Evolutionary conservation across 306 rosid genomes (phyloP).

Genomic region (Cucurbita maxima): DNA sequence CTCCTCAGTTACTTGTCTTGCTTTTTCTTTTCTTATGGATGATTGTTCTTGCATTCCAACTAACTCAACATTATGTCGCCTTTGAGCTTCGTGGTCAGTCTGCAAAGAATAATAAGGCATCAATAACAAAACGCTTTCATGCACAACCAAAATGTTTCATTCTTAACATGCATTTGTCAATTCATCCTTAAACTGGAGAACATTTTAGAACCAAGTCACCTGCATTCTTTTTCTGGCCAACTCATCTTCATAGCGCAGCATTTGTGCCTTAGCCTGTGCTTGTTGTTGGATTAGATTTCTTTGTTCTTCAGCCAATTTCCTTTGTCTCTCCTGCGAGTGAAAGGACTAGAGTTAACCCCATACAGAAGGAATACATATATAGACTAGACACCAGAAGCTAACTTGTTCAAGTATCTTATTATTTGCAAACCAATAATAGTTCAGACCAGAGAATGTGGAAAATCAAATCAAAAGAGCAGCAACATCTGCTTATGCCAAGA

Average conservation of each 20-base stretch:
- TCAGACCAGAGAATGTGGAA: neutral
- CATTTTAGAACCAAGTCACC: slow-evolving; percentile 32
- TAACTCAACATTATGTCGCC: slow-evolving; percentile 76
- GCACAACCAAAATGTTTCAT: neutral
- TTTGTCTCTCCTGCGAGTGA: slow-evolving; percentile 56
- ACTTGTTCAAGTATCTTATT: neutral
- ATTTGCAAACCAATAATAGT: neutral
- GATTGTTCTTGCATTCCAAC: slow-evolving; percentile 92
- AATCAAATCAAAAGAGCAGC: neutral
- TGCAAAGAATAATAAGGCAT: slow-evolving; percentile 16
- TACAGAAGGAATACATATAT: neutral
- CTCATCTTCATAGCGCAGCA: slow-evolving; percentile 70
- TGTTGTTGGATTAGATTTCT: slow-evolving; percentile 68
- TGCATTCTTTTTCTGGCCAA: slow-evolving; percentile 78
- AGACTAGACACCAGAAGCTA: neutral
- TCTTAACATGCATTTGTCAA: neutral
- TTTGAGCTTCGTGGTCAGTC: slow-evolving; percentile 84
- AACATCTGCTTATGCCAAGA: neutral
- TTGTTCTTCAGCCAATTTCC: slow-evolving; percentile 74
- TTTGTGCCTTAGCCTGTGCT: slow-evolving; percentile 77
- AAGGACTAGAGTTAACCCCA: neutral
- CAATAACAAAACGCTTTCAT: slow-evolving; percentile 1
- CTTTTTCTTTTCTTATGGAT: slow-evolving; percentile 66
- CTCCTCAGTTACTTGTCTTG: slow-evolving; percentile 77
- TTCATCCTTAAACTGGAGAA: neutral